A percentile compares a stretch with the other conserved stretches of the same genome.
Conservation (phyloP, 2,329 filamentous ascomycete species). For the Fusarium falciforme region DNA sequence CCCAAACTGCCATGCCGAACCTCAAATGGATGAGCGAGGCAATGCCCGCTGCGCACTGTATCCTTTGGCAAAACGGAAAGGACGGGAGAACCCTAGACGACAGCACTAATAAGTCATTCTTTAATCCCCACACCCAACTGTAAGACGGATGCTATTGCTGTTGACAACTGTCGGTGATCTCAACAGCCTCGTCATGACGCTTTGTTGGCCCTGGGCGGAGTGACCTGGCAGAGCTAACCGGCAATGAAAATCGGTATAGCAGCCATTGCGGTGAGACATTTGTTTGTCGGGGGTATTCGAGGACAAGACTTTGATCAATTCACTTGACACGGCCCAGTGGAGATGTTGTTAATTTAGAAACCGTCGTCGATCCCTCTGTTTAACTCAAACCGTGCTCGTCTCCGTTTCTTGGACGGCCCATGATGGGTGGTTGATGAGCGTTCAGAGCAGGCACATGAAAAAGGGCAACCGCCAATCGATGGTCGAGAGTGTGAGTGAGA, state of each 20-base stretch:
- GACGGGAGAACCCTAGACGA: background rate
- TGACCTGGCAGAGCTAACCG: background rate
- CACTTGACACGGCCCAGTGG: constrained; percentile 12
- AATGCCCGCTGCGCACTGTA: background rate
- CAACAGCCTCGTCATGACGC: constrained; percentile 20
- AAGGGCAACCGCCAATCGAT: constrained; percentile 25
- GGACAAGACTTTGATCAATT: background rate
- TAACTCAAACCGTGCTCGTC: constrained; percentile 29
- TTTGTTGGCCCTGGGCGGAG: background rate
- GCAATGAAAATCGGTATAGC: background rate
- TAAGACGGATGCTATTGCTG: constrained; percentile 11
- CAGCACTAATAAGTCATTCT: constrained; percentile 2
- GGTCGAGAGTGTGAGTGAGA: constrained; percentile 36
- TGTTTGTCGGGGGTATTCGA: background rate
- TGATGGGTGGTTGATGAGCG: constrained; percentile 16
- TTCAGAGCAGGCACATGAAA: constrained; percentile 1
- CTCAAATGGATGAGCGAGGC: background rate
- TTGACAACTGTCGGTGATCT: constrained; percentile 19
- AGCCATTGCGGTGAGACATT: background rate
- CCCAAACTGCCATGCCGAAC: background rate
- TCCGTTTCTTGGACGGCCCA: constrained; percentile 29
- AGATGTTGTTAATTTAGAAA: constrained; percentile 26
- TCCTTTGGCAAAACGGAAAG: constrained; percentile 8
- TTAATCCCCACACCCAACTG: constrained; percentile 17
- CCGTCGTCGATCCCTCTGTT: constrained; percentile 31